phyloP scores from a whole-genome alignment of 140 eudicot genomes.

The Oenanthe javanica region DNA sequence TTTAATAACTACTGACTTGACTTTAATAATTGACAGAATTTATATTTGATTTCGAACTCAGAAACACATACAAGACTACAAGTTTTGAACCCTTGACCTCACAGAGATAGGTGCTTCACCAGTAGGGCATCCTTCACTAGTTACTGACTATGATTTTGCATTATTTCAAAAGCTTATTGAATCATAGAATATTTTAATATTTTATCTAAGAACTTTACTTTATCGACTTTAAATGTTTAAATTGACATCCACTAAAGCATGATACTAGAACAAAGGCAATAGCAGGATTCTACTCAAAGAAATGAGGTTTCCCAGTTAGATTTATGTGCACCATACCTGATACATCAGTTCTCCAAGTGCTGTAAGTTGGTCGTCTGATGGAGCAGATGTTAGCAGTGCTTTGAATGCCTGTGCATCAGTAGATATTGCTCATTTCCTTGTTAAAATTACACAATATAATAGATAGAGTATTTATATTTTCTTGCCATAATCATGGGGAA shows the following conservation, averaged over 20 bases:
- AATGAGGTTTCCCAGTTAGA: background rate
- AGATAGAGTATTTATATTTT: background rate
- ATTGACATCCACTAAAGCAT: background rate
- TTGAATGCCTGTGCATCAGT: constrained; percentile 1
- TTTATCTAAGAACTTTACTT: background rate
- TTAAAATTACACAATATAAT: background rate
- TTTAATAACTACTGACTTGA: background rate
- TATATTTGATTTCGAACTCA: background rate
- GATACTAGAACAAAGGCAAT: background rate
- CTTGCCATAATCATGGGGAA: background rate
- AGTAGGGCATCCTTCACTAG: background rate
- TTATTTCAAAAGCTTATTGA: background rate
- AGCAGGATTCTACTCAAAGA: background rate
- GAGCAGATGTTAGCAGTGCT: constrained; percentile 10
- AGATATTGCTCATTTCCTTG: background rate
- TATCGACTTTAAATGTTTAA: background rate
- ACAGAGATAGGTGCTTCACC: background rate
- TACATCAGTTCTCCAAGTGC: constrained; percentile 10
- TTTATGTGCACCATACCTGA: background rate
- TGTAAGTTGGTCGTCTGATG: constrained; percentile 6
- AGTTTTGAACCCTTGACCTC: background rate
- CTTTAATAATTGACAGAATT: background rate
- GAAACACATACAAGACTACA: background rate
- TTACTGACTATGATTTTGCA: background rate
- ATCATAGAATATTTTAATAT: background rate